These are phyloP conservation scores for Trametes coccinea DNA, from an alignment of 768 basidiomycete species.

Conservation along the genomic window DNA sequence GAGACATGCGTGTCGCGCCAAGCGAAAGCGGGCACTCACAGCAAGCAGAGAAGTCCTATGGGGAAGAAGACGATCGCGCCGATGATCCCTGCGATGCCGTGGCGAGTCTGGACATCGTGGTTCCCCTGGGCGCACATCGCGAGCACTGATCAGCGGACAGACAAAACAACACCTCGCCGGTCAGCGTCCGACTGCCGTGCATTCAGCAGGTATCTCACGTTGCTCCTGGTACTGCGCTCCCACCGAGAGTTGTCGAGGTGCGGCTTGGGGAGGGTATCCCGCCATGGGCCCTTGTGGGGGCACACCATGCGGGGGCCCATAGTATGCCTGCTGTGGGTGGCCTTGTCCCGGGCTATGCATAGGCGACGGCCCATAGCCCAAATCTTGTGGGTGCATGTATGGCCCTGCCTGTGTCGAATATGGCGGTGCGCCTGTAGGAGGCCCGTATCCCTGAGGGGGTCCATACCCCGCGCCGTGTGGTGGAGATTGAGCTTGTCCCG, in stretches of 20 bases:
- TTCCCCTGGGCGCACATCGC: constrained; percentile 25
- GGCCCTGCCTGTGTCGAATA: constrained; percentile 1
- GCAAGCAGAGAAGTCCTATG: constrained; percentile 25
- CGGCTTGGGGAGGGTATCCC: background rate
- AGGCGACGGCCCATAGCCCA: background rate
- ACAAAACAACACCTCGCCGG: background rate
- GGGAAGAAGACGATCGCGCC: constrained; percentile 28
- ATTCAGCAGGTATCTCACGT: constrained; percentile 13
- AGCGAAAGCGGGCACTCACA: constrained; percentile 19
- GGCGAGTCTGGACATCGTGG: constrained; percentile 24
- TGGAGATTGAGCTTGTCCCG: background rate
- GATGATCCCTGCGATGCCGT: constrained; percentile 27
- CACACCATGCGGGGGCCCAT: background rate
- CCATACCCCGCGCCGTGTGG: background rate
- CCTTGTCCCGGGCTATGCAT: background rate
- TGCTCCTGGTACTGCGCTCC: constrained; percentile 25
- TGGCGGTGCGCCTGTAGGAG: background rate
- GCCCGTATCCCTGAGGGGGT: background rate
- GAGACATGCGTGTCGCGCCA: no score
- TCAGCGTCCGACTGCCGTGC: background rate
- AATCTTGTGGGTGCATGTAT: background rate
- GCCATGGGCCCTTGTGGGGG: background rate
- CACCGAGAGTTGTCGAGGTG: constrained; percentile 4
- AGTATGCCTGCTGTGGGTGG: background rate
- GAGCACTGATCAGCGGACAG: constrained; percentile 14